A percentile compares a stretch with the other conserved stretches of the same genome.
These are phyloP conservation scores for Fusarium buharicum DNA, from an alignment of 2,329 filamentous ascomycete genomes.

Conservation along the genomic window DNA sequence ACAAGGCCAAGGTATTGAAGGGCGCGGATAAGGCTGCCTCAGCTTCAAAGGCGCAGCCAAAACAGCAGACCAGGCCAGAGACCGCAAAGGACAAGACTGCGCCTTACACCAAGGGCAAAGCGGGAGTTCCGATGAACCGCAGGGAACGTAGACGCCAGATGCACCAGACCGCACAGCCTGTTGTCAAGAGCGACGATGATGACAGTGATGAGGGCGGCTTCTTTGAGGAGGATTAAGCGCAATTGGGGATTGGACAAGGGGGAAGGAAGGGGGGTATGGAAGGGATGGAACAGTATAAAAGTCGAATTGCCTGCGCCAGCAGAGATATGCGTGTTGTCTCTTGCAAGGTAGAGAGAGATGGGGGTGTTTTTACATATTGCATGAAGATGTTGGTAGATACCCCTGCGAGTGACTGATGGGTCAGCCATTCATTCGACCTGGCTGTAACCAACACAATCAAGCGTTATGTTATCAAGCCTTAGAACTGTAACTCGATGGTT, in stretches of 20 bases:
- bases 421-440: slow-evolving; percentile 20
- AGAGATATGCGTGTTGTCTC: not conserved
- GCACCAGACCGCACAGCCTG: slow-evolving; percentile 48
- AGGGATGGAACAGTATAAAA: not conserved
- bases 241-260: not conserved
- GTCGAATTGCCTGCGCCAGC: slow-evolving; percentile 8
- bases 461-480: slow-evolving; percentile 10
- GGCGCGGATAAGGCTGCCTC: slow-evolving; percentile 33
- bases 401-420: slow-evolving; percentile 23
- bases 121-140: slow-evolving; percentile 49
- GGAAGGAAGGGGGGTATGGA: not conserved
- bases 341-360: not conserved
- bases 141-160: slow-evolving; percentile 51
- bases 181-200: slow-evolving; percentile 55
- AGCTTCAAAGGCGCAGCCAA: slow-evolving; percentile 32
- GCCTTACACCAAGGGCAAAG: slow-evolving; percentile 31
- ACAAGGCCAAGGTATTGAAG: slow-evolving; percentile 30
- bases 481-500: not conserved
- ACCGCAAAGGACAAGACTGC: slow-evolving; percentile 28
- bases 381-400: slow-evolving; percentile 38
- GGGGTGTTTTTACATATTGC: slow-evolving; percentile 27
- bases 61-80: slow-evolving; percentile 39
- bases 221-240: slow-evolving; percentile 57
- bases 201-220: slow-evolving; percentile 67
- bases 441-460: slow-evolving; percentile 26